These are phyloP conservation scores for Erysiphe neolycopersici DNA, from an alignment of 2,329 filamentous ascomycete species.

Conservation along the genomic window DNA sequence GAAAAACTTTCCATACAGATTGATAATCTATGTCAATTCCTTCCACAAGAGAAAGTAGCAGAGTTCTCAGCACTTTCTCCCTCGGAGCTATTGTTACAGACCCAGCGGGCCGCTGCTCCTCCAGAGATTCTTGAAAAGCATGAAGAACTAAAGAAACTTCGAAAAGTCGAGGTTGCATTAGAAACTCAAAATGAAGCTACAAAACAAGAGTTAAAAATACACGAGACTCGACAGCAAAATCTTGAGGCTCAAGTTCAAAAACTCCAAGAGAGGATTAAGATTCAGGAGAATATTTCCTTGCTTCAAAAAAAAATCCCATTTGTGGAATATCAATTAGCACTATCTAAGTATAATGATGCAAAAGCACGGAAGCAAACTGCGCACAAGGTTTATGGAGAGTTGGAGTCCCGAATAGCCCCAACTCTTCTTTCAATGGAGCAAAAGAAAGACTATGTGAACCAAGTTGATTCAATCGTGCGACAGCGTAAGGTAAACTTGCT, in stretches of 20 bases:
- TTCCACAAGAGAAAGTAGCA: slow-evolving; percentile 85
- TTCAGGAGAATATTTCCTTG: slow-evolving; percentile 34
- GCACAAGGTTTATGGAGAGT: slow-evolving; percentile 25
- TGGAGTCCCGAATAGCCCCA: slow-evolving; percentile 38
- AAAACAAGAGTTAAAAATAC: slow-evolving; percentile 32
- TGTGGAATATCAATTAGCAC: slow-evolving; percentile 32
- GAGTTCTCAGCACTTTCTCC: slow-evolving; percentile 73
- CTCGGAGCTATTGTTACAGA: slow-evolving; percentile 58
- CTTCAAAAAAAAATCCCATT: slow-evolving; percentile 40
- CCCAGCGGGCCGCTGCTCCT: slow-evolving; percentile 65
- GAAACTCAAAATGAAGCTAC: slow-evolving; percentile 30
- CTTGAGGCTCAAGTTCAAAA: slow-evolving; percentile 64
- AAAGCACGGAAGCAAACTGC: slow-evolving; percentile 29
- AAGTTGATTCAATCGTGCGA: slow-evolving; percentile 27
- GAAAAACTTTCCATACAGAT: slow-evolving; percentile 66
- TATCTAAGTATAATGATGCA: slow-evolving; percentile 20
- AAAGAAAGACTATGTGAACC: slow-evolving; percentile 39
- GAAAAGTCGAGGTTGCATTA: slow-evolving; percentile 39
- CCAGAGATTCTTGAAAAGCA: slow-evolving; percentile 61
- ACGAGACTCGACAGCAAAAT: slow-evolving; percentile 45
- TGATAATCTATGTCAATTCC: slow-evolving; percentile 90
- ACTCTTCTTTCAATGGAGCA: slow-evolving; percentile 37
- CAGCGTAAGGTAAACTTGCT: slow-evolving; percentile 27
- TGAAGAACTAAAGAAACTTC: slow-evolving; percentile 40
- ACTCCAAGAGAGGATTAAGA: slow-evolving; percentile 45